Conservation (phyloP, 2,329 filamentous ascomycete species). For the Lachnellula arida region DNA sequence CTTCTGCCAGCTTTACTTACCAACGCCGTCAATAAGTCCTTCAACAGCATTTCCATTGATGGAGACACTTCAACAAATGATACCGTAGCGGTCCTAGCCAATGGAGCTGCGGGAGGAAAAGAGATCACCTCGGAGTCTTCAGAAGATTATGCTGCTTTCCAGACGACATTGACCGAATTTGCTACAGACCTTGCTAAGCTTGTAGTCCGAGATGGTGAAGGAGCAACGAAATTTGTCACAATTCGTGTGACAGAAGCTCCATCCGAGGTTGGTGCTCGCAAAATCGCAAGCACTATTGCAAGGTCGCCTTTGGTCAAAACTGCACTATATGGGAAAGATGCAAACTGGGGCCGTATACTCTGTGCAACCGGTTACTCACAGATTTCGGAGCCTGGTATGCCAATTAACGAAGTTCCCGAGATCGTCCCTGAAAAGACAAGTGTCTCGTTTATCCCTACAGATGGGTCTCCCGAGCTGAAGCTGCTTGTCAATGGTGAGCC, state of each 20-base stretch:
- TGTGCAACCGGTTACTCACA: slow-evolving; percentile 85
- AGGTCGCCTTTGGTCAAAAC: slow-evolving; percentile 94
- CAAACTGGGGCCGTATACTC: slow-evolving; percentile 96
- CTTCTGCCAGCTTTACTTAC: slow-evolving; percentile 67
- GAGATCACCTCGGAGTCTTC: slow-evolving; percentile 50
- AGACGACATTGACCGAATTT: slow-evolving; percentile 68
- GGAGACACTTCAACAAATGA: slow-evolving; percentile 98
- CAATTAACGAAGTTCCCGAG: slow-evolving; percentile 55
- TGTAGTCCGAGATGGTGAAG: slow-evolving; percentile 92
- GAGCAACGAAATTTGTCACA: slow-evolving; percentile 96
- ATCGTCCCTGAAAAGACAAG: slow-evolving; percentile 67
- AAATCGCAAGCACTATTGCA: slow-evolving; percentile 83
- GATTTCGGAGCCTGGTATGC: slow-evolving; percentile 53
- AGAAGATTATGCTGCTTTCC: slow-evolving; percentile 68
- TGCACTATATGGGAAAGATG: slow-evolving; percentile 91
- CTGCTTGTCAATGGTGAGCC: slow-evolving; percentile 76
- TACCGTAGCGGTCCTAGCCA: slow-evolving; percentile 89
- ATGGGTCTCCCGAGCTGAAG: slow-evolving; percentile 72
- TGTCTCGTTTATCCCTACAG: slow-evolving; percentile 73
- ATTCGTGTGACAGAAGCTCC: slow-evolving; percentile 75
- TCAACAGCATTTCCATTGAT: slow-evolving; percentile 96
- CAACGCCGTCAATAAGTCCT: slow-evolving; percentile 74
- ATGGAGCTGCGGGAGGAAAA: slow-evolving; percentile 78
- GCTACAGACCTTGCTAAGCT: slow-evolving; percentile 83
- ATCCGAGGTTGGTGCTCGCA: slow-evolving; percentile 65